Evolutionary conservation across 495 filamentous ascomycete species (phyloP).

Genomic region (Alectoria sarmentosa): DNA sequence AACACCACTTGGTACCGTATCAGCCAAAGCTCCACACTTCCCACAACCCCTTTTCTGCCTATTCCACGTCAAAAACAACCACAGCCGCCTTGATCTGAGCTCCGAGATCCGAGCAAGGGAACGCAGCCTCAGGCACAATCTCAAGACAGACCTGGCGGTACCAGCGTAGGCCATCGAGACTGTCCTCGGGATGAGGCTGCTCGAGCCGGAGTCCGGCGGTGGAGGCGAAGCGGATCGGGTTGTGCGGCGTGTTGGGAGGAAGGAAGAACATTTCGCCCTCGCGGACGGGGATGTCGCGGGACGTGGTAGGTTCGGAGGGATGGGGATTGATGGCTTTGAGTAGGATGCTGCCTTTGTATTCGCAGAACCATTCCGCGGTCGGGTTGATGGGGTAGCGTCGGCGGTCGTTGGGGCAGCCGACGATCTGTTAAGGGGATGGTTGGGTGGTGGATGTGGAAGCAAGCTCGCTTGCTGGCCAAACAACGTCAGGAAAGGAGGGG

Average conservation of each 20-base stretch:
- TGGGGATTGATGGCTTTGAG: constrained; percentile 77
- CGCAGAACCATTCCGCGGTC: constrained; percentile 97
- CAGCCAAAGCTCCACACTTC: constrained; percentile 68
- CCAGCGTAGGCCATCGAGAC: constrained; percentile 80
- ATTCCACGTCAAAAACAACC: constrained; percentile 68
- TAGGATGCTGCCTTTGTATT: constrained; percentile 86
- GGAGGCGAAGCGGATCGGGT: constrained; percentile 59
- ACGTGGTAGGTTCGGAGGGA: too few relatives aligned
- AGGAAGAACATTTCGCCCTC: constrained; percentile 95
- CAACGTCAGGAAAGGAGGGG: too few relatives aligned
- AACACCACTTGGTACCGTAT: constrained; percentile 30
- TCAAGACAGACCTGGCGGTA: constrained; percentile 68
- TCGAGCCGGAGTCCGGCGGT: constrained; percentile 85
- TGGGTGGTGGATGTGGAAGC: too few relatives aligned
- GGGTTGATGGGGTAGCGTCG: constrained; percentile 98
- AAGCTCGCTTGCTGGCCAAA: too few relatives aligned
- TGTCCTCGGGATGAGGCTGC: constrained; percentile 63
- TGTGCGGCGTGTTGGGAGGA: constrained; percentile 85
- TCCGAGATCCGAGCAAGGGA: constrained; percentile 88
- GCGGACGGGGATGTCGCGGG: constrained; percentile 78
- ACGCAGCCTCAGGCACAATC: constrained; percentile 77
- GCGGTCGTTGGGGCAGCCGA: constrained; percentile 91
- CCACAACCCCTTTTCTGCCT: constrained; percentile 70
- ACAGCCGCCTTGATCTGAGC: constrained; percentile 96
- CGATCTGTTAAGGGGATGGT: constrained; percentile 57